Evolutionary conservation across 768 basidiomycete species (phyloP).

Genomic region (Gelatoporia subvermispora): DNA sequence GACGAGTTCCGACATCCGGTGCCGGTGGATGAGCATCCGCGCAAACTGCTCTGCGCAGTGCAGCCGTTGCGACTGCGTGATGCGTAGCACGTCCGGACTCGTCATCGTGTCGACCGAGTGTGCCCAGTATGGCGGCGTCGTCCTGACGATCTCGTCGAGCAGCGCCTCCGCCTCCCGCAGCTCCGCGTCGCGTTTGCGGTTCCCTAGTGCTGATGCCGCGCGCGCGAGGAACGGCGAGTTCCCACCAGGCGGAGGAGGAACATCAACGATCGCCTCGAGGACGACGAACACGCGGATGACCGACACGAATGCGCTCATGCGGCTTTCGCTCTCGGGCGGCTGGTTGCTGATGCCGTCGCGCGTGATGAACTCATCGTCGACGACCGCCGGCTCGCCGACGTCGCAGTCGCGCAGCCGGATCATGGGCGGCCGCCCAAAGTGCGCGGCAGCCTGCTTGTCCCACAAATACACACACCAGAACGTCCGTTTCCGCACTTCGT

Average conservation of each 20-base stretch:
- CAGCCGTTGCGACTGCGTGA: conserved; percentile 84
- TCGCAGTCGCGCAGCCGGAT: conserved; percentile 87
- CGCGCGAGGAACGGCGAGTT: conserved; percentile 69
- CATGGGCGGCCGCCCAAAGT: conserved; percentile 87
- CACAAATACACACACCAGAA: conserved; percentile 97
- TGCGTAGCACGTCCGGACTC: conserved; percentile 80
- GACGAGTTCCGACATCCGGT: conserved; percentile 75
- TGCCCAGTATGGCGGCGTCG: conserved; percentile 73
- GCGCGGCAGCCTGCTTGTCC: conserved; percentile 90
- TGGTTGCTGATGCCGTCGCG: conserved; percentile 62
- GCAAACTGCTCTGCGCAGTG: conserved; percentile 87
- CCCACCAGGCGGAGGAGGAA: conserved; percentile 62
- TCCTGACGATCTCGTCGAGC: conserved; percentile 72
- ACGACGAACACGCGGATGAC: conserved; percentile 79
- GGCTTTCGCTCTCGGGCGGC: conserved; percentile 65
- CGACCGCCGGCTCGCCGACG: conserved; percentile 77
- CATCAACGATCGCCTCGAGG: conserved; percentile 82
- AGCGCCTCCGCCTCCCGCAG: conserved; percentile 76
- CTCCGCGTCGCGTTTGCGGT: conserved; percentile 55
- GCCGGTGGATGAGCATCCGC: conserved; percentile 83
- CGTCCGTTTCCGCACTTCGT: conserved; percentile 88
- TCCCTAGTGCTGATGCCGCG: conserved; percentile 65
- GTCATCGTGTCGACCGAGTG: conserved; percentile 77
- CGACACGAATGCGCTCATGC: conserved; percentile 78
- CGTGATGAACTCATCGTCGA: conserved; percentile 89